Evolutionary conservation across 2,329 filamentous ascomycete species (phyloP), one percentile per base, ranked within the genome.

Genomic region (Cladophialophora yegresii): DNA sequence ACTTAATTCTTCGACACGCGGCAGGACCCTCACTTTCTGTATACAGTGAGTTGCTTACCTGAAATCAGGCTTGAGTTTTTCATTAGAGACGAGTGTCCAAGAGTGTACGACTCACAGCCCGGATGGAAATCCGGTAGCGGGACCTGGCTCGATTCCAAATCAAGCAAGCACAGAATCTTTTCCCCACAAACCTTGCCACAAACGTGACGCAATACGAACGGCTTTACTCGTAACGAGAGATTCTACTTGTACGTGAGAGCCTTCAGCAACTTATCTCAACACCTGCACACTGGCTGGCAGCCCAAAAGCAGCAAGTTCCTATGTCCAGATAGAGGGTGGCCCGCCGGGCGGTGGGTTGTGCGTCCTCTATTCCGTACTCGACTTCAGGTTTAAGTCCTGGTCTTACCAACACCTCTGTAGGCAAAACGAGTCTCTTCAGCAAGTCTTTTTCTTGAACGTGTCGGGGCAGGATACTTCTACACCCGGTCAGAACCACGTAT

Each of bases 221-320:
- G n/a, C n/a, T 50, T n/a, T 1, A 28, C 26, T 28, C 26, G 26
- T 28, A 28, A 28, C 26, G 26, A 28, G 26, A 28, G 26, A 28
- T 3, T 28, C 26, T 28, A 28, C 26, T n/a, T 16, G 9, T 6
- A 6, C 16, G 16, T 43, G 16, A 40, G 36, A 1, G 36, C 36
- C 16, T 40, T 16, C 16, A 20, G 16, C 36, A 20, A 43, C 16
- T n/a, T 16, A 43, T 43, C 36, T 43, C 36, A 43, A 8, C 36
- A n/a, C 1, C 16, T 6, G 16, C n/a, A 16, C n/a, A 43, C 16
- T 43, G 36, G 6, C 6, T 5, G 16, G 36, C n/a, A 8, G 16
- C 28, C 56, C 40, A 50, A 58, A 58, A 6, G 43, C 56, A 43
- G 56, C 56, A 58, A 50, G 56, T 47, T 50, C 50, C 43, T 3